Conservation (phyloP, 805 yeast species). For the Starmerella bombi region DNA sequence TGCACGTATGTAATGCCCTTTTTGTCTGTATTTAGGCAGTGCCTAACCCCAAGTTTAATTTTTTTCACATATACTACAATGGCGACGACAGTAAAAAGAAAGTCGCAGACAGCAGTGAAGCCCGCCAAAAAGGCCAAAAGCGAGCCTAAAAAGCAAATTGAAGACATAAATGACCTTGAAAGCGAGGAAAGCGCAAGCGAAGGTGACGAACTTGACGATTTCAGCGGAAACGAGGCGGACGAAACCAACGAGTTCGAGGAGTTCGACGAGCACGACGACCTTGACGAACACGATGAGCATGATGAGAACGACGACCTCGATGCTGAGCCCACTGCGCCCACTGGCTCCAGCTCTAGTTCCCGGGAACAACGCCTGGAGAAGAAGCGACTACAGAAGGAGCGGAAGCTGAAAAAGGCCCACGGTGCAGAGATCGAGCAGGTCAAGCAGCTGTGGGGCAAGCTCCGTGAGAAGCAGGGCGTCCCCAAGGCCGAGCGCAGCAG, state of each 20-base stretch:
- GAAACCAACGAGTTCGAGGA: slow-evolving; percentile 17
- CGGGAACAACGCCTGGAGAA: slow-evolving; percentile 57
- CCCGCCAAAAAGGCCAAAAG: slow-evolving; percentile 22
- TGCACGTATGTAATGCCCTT: no score
- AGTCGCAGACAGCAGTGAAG: background rate
- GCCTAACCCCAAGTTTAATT: background rate
- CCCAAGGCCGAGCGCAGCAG: slow-evolving; percentile 55
- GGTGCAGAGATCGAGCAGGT: slow-evolving; percentile 76
- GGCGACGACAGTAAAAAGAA: slow-evolving; percentile 9
- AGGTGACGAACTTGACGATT: background rate
- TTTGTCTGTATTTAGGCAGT: background rate
- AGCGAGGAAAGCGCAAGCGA: slow-evolving; percentile 23
- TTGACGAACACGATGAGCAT: slow-evolving; percentile 9
- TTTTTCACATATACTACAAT: slow-evolving; percentile 2
- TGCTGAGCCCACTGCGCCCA: slow-evolving; percentile 18
- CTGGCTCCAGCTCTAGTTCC: slow-evolving; percentile 28
- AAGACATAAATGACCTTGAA: slow-evolving; percentile 9
- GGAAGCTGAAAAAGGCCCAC: slow-evolving; percentile 78
- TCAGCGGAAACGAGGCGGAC: slow-evolving; percentile 9
- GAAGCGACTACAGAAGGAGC: slow-evolving; percentile 58
- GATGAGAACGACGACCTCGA: slow-evolving; percentile 4
- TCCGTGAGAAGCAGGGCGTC: slow-evolving; percentile 71
- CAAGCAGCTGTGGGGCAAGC: slow-evolving; percentile 79
- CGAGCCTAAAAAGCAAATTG: slow-evolving; percentile 7
- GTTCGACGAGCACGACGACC: slow-evolving; percentile 15